phyloP scores from a whole-genome alignment of 139 green algal genomes.

The Chlamydomonas eustigma region DNA sequence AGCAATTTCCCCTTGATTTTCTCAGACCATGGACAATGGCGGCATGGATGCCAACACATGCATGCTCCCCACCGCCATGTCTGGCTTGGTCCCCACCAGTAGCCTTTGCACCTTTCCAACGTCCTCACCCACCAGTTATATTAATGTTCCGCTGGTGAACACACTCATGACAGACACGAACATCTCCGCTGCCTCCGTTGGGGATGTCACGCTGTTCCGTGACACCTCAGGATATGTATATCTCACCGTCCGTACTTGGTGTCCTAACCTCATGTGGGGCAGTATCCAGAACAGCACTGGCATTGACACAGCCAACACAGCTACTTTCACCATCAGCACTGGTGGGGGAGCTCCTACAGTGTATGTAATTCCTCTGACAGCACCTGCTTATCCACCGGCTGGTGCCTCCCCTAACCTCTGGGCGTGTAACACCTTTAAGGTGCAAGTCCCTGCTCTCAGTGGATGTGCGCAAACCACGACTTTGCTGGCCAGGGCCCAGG shows the following conservation, averaged over 20 bases:
- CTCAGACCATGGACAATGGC: background rate
- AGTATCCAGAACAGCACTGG: background rate
- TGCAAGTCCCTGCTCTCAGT: background rate
- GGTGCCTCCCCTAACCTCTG: background rate
- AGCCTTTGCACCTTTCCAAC: background rate
- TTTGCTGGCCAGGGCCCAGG: background rate
- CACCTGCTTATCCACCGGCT: background rate
- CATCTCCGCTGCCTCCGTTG: background rate
- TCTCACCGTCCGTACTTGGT: background rate
- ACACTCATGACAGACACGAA: background rate
- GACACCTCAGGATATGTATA: constrained; percentile 6
- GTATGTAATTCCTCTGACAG: background rate
- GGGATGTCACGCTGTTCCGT: background rate
- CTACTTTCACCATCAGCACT: background rate
- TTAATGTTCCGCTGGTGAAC: background rate
- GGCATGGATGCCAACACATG: background rate
- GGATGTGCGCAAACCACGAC: background rate
- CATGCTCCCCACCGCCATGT: background rate
- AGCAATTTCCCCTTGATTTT: background rate
- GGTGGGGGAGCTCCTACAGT: background rate
- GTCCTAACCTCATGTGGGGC: background rate
- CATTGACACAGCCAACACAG: background rate
- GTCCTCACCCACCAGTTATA: background rate
- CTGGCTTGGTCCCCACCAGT: background rate
- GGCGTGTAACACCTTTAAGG: background rate